Conservation (phyloP, 345 rosid genomes). For the Schrenkiella parvula region DNA sequence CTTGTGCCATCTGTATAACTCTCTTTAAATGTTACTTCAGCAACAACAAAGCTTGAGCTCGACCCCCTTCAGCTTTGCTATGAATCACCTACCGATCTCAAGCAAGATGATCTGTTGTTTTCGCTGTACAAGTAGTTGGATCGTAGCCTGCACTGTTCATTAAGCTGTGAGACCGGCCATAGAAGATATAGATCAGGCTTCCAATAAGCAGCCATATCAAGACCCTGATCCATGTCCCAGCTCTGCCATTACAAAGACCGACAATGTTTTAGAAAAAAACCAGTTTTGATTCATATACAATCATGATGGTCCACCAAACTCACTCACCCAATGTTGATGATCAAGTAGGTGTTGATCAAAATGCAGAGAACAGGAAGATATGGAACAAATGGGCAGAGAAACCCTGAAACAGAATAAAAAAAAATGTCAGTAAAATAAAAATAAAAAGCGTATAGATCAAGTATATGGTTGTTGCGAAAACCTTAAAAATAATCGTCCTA, state of each 20-base stretch:
- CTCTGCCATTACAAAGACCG: slow-evolving; percentile 38
- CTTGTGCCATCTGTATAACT: slow-evolving; percentile 6
- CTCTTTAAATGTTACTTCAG: slow-evolving; percentile 8
- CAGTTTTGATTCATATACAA: background rate
- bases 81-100: slow-evolving; percentile 14
- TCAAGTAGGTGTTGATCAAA: slow-evolving; percentile 51
- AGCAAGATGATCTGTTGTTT: slow-evolving; percentile 36
- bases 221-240: slow-evolving; percentile 60
- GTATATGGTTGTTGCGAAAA: background rate
- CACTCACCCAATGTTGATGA: slow-evolving; percentile 62
- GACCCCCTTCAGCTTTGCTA: background rate
- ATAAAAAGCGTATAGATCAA: background rate
- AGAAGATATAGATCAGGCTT: slow-evolving; percentile 44
- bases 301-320: slow-evolving; percentile 3
- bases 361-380: slow-evolving; percentile 55
- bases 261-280: slow-evolving; percentile 7
- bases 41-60: slow-evolving; percentile 19
- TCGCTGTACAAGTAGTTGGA: slow-evolving; percentile 36
- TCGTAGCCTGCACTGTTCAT: slow-evolving; percentile 38
- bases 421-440: background rate
- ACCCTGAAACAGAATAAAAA: slow-evolving; percentile 40
- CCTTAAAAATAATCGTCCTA: background rate
- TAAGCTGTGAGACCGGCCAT: slow-evolving; percentile 58
- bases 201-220: slow-evolving; percentile 62
- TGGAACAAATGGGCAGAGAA: slow-evolving; percentile 59